phyloP scores from a whole-genome alignment of 176 grass and related monocot species.

The Hyparrhenia diplandra region DNA sequence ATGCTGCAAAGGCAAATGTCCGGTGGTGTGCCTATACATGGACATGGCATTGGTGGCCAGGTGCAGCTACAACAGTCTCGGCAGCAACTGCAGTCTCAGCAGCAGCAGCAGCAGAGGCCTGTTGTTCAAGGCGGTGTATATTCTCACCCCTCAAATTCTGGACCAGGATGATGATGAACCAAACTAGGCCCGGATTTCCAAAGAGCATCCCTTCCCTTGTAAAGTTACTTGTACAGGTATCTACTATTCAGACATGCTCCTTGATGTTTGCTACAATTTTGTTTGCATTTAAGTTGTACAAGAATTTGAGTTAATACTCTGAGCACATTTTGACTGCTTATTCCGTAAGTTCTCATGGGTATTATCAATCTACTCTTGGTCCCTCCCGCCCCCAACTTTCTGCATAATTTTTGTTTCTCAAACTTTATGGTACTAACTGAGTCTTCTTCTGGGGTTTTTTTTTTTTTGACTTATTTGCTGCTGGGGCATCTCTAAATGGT shows the following conservation, averaged over 20 bases:
- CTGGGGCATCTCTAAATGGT: not conserved
- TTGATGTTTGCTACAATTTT: not conserved
- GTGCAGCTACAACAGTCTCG: constrained; percentile 57
- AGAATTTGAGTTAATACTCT: constrained; percentile 15
- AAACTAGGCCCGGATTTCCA: constrained; percentile 19
- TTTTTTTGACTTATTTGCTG: not conserved
- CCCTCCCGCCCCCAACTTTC: not conserved
- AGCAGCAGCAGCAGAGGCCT: constrained; percentile 31
- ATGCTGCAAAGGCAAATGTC: constrained; percentile 59
- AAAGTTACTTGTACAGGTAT: constrained; percentile 79
- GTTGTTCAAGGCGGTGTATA: constrained; percentile 47
- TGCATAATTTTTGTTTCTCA: constrained; percentile 12
- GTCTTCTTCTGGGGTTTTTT: not conserved
- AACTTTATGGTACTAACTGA: not conserved
- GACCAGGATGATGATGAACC: constrained; percentile 59
- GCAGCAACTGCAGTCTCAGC: constrained; percentile 45
- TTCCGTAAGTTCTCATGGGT: not conserved
- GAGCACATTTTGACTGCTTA: not conserved
- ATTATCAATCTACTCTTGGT: not conserved
- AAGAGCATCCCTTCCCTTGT: constrained; percentile 34
- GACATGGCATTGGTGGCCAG: constrained; percentile 54
- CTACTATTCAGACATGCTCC: not conserved
- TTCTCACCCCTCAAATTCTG: constrained; percentile 70
- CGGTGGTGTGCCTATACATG: constrained; percentile 50
- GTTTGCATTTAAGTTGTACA: not conserved